Percentiles rank a stretch among this genome's conserved stretches.
phyloP scores from a whole-genome alignment of 495 filamentous ascomycete genomes.

The Tuber umbilicatum region DNA sequence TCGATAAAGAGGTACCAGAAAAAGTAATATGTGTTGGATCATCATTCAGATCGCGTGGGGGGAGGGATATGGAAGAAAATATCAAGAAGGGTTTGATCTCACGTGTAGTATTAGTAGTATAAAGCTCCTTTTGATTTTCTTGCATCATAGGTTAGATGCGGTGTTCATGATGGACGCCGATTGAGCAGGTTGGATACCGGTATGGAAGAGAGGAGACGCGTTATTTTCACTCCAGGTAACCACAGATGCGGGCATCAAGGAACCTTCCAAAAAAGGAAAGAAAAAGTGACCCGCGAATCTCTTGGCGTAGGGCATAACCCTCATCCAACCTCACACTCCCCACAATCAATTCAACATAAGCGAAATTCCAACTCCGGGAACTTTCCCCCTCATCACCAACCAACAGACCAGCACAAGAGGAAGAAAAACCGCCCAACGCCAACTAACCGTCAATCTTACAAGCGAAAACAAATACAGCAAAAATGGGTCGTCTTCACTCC shows the following conservation, averaged over 20 bases:
- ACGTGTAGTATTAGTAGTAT: not conserved
- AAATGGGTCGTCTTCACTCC: slow-evolving; percentile 97
- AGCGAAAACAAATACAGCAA: slow-evolving; percentile 43
- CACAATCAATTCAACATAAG: slow-evolving; percentile 24
- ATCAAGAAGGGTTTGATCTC: not conserved
- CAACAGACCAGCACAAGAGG: slow-evolving; percentile 25
- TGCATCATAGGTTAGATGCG: not conserved
- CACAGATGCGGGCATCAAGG: not conserved
- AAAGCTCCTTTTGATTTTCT: not conserved
- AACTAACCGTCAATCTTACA: slow-evolving; percentile 36
- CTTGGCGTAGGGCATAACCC: not conserved
- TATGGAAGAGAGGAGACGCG: not conserved
- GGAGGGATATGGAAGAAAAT: not conserved
- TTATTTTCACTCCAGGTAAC: not conserved
- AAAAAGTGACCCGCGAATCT: not conserved
- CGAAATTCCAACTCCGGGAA: slow-evolving; percentile 22
- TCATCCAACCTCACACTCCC: not conserved
- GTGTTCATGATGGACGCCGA: not conserved
- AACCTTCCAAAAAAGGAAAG: not conserved
- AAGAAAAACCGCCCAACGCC: slow-evolving; percentile 40
- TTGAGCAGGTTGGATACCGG: not conserved
- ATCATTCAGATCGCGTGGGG: slow-evolving; percentile 46
- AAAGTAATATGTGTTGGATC: slow-evolving; percentile 46
- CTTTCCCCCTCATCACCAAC: slow-evolving; percentile 19
- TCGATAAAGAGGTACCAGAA: slow-evolving; percentile 66